Base-by-base conservation (phyloP, 441 rosid species). In the Populus trichocarpa region DNA sequence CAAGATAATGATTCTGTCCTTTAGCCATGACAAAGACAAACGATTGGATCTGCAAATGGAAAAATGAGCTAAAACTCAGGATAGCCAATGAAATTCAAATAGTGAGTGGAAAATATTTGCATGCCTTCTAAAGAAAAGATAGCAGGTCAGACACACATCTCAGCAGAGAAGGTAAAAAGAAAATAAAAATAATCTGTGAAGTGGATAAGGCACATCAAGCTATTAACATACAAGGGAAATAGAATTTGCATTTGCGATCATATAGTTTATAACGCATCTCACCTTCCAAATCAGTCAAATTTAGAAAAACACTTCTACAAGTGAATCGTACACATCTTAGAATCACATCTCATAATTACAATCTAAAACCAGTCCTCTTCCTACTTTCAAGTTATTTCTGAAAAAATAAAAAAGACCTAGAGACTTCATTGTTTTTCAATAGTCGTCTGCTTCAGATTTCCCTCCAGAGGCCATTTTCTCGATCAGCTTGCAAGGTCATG, bases 1-100 rank as follows among this genome's bases (percentile, higher is more conserved):
- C 97, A 85, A 96, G 84, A 28, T 96, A 92, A 67, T 84, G 93
- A 84, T 86, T 90, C 73, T 92, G 93, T 76, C 90, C 97, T 86
- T 91, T 92, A 73, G 92, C 94, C 99, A 96, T 88, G 81, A 92
- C 98, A 84, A 89, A 94, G 82, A 96, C 98, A 88, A 96, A 96
- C 10, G 99, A 96, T 57, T 94, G 94, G 72, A 90, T 84, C 99
- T 96, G 87, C 65, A 82, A 69, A 67, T 69, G 40, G 86, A 74
- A 46, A 75, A 23, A 80, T 73, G 40, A 67, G 32, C 61, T 30
- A 77, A 7, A 69, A 75, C 69, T 84, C 20, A 10, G 2, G 23
- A 75, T 18, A 50, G 57, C 65, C 46, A 50, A 16, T 32, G 32
- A 72, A 74, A 40, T 26, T 35, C 50, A 69, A 42, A 75, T 20